These are phyloP conservation scores for Rhipidocladum racemiflorum DNA, from an alignment of 176 grass and related monocot genomes.

Conservation along the genomic window DNA sequence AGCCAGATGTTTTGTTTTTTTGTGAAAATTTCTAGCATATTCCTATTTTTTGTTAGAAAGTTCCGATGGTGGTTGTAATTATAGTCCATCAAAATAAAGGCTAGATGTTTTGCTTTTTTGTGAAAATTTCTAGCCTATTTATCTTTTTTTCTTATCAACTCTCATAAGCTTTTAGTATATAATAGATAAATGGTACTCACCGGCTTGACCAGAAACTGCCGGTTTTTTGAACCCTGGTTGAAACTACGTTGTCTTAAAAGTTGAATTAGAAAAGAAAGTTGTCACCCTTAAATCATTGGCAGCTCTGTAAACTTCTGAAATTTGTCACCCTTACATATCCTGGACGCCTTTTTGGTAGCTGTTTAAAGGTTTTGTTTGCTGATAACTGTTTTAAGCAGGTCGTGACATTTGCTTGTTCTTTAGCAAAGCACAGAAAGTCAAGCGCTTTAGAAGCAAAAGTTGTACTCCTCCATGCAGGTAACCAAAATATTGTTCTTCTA, in stretches of 20 bases:
- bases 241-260: neutral
- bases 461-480: constrained; percentile 95
- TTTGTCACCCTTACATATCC: neutral
- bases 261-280: neutral
- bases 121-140: no score
- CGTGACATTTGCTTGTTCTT: constrained; percentile 83
- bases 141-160: no score
- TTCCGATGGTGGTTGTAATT: no score
- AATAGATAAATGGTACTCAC: neutral
- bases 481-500: constrained; percentile 14
- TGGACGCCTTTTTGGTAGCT: neutral
- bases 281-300: neutral
- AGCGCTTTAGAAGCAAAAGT: constrained; percentile 85
- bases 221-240: neutral
- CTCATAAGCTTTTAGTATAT: no score
- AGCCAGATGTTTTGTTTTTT: no score
- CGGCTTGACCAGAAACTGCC: neutral
- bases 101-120: no score
- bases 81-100: no score
- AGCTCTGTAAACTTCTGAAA: neutral
- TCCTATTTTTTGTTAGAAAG: no score
- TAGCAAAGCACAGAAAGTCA: constrained; percentile 97
- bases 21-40: no score
- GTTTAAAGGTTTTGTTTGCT: constrained; percentile 12
- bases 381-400: constrained; percentile 56